Evolutionary conservation across 2,329 filamentous ascomycete genomes (phyloP), one percentile per base, ranked within the genome.

Genomic region (Colletotrichum spinosum): DNA sequence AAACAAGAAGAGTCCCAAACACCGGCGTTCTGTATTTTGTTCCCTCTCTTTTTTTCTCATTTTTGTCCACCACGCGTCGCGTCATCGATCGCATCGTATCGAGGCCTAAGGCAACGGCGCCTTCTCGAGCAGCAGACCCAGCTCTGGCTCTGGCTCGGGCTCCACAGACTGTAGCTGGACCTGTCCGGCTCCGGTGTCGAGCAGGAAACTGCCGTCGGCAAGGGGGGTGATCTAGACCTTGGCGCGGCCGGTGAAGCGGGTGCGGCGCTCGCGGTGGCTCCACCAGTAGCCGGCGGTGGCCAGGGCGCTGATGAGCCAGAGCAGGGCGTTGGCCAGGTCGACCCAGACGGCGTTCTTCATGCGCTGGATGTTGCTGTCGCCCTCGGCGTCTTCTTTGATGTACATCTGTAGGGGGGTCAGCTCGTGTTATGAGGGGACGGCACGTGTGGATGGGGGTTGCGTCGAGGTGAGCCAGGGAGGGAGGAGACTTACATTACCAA

Each of bases 291-390:
- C 74, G 12, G 81, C 80, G 12, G 85, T 81, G 35, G 84, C 86
- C 11, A 85, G 64, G 4, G 86, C 84, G 3, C 87, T 89, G 51
- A 90, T 76, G 54, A 93, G 79, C 94, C 94, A 97, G 55, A 97
- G 82, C 12, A 93, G 74, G 76, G 93, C 86, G 75, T 90, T 92
- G 51, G 86, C 81, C 55, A 97, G 77, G 76, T 95, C 91, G 50
- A 97, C 84, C 92, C 92, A 97, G 13, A 96, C 92, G 6, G 93
- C 92, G 73, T 90, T 89, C 80, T 94, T 93, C 93, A 97, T 97
- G 61, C 92, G 86, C 69, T 83, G 80, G 62, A 95, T 84, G 54
- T 85, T 88, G 45, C 72, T 71, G 73, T 92, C 84, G 12, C 88
- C 89, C 74, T 91, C 82, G 0, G 89, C 76, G 64, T 93, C 76